Conservation (phyloP, 2,329 filamentous ascomycete genomes). For the Tolypocladium pustulatum region DNA sequence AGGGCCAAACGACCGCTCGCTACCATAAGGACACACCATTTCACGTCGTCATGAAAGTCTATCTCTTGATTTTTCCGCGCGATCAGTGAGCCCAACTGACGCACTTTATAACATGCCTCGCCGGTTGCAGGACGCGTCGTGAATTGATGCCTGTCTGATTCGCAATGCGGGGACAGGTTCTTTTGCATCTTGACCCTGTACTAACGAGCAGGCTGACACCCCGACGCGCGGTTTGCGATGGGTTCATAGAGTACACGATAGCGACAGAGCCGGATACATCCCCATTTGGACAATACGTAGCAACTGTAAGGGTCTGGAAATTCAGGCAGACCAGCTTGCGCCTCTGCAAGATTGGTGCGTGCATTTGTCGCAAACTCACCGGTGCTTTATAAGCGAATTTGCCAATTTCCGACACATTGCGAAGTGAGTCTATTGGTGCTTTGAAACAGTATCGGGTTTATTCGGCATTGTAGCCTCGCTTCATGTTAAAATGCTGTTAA, state of each 20-base stretch:
- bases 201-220: background rate
- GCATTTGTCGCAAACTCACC: too few relatives aligned
- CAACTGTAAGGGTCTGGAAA: background rate
- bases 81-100: too few relatives aligned
- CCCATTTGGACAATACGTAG: background rate
- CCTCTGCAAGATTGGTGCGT: too few relatives aligned
- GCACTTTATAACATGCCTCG: background rate
- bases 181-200: background rate
- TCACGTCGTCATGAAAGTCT: too few relatives aligned
- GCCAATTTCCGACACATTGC: too few relatives aligned
- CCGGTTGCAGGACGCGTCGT: background rate
- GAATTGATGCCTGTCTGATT: background rate
- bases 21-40: background rate
- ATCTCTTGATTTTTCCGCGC: background rate
- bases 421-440: too few relatives aligned
- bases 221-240: background rate
- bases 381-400: too few relatives aligned
- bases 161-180: background rate
- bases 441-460: too few relatives aligned
- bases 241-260: background rate
- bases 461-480: too few relatives aligned
- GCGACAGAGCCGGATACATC: background rate
- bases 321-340: background rate
- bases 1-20: background rate
- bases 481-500: too few relatives aligned